Base-by-base conservation (phyloP, 2,329 filamentous ascomycete species). In the Alternaria rosae region DNA sequence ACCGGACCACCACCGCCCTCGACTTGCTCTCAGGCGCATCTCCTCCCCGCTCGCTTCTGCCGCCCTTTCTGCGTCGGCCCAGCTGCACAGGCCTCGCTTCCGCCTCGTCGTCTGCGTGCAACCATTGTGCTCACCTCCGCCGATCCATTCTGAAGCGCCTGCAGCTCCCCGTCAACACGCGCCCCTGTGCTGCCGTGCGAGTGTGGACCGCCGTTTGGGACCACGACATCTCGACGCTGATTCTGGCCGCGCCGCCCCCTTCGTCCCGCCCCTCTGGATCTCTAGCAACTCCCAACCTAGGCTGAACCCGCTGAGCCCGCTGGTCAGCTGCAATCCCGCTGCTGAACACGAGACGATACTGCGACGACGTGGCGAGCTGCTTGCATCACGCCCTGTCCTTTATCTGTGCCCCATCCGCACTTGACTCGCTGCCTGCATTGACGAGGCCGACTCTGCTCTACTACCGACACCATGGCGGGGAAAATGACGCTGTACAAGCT, bases 401-500 rank as follows among this genome's bases (percentile, higher is more conserved):
- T 59, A 54, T 64, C 51, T 54, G 47, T 60, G 54, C 54, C 57
- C 23, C 57, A 43, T 42, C 41, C 52, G 44, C 53, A 41, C 42
- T 42, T 25, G 48, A 45, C 52, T 48, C 52, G 12, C 43, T 60
- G 41, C 51, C 58, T 56, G 50, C 44, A 55, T 38, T 44, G 32
- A 53, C 61, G 28, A 35, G 45, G 35, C 32, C 54, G 25, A 43
- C 41, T 30, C 45, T 41, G 26, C 60, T 54, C 54, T 61, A 55
- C 43, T 47, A 20, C 59, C 66, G 54, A 54, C 71, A 85, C 77
- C 80, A 95, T 95, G 92, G 89, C 92, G 83, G 92, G 92, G 77
- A 94, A 94, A 86, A 96, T 96, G 93, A 94, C 93, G 78, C 84
- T 97, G 80, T 96, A 97, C 85, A 97, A 97, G 84, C 83, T 97